phyloP scores from a whole-genome alignment of 163 green algal genomes.

The Chlamydomonas reinhardtii region DNA sequence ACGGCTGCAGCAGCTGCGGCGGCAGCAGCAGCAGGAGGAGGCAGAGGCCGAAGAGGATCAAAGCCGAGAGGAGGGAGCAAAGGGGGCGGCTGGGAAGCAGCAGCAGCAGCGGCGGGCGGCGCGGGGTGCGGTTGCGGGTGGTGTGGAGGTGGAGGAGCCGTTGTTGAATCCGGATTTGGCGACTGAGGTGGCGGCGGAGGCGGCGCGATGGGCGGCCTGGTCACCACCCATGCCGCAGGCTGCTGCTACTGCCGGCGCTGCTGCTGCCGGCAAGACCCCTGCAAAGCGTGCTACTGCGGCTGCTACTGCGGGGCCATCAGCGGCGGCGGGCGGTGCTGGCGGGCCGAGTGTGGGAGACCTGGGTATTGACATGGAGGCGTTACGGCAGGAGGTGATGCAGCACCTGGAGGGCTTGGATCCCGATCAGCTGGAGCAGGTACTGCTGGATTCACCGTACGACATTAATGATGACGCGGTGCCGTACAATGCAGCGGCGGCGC shows the following conservation, averaged over 20 bases:
- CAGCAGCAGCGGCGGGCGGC: neutral
- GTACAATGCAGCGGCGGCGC: neutral
- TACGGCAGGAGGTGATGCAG: constrained; percentile 31
- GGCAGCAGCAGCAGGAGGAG: neutral
- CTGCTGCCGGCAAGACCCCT: too few species aligned
- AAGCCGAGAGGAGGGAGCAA: neutral
- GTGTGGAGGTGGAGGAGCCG: neutral
- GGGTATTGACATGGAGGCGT: constrained; percentile 12
- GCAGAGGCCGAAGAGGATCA: neutral
- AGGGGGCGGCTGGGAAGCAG: neutral
- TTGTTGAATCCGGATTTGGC: too few species aligned
- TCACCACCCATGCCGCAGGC: too few species aligned
- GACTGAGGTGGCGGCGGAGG: too few species aligned
- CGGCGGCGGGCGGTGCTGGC: neutral
- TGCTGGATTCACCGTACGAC: constrained; percentile 38
- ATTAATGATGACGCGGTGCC: neutral
- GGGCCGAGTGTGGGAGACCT: neutral
- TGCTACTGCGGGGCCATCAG: neutral
- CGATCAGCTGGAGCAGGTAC: constrained; percentile 15
- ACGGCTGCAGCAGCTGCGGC: neutral
- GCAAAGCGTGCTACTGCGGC: too few species aligned
- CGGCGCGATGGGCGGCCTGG: too few species aligned
- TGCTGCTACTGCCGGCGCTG: too few species aligned
- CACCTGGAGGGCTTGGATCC: constrained; percentile 33
- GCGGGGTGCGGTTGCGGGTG: neutral